Conservation (phyloP, 805 yeast species). For the Zygotorulaspora chibaensis region DNA sequence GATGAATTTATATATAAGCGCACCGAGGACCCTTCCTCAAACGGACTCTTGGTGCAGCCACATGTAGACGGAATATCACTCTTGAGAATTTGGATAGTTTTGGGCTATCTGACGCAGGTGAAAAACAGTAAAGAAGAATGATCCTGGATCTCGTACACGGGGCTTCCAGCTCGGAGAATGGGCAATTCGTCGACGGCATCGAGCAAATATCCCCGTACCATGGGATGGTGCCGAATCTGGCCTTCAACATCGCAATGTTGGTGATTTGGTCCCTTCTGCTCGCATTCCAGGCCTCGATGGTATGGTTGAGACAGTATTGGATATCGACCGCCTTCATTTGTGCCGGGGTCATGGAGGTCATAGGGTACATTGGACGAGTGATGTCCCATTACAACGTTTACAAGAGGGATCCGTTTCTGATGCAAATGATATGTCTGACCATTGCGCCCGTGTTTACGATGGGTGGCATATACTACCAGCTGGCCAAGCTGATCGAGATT, state of each 20-base stretch:
- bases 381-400: conserved; percentile 39
- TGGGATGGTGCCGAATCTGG: conserved; percentile 47
- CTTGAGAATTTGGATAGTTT: too few species aligned
- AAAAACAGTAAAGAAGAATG: not conserved
- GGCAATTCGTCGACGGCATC: conserved; percentile 4
- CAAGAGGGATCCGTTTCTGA: conserved; percentile 43
- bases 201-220: conserved; percentile 24
- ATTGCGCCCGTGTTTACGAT: conserved; percentile 79
- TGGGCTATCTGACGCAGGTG: too few species aligned
- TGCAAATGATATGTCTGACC: conserved; percentile 67
- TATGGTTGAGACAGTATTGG: conserved; percentile 58
- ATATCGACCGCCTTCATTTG: conserved; percentile 52
- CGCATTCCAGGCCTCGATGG: conserved; percentile 41
- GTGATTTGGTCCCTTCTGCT: conserved; percentile 50
- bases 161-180: not conserved
- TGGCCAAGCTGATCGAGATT: conserved; percentile 62
- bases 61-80: too few species aligned
- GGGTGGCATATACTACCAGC: conserved; percentile 74
- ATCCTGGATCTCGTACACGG: not conserved
- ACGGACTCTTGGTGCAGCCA: too few species aligned
- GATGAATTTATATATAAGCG: too few species aligned
- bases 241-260: conserved; percentile 56
- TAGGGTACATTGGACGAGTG: conserved; percentile 64
- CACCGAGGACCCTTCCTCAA: too few species aligned
- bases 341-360: conserved; percentile 56